Conservation (phyloP, 176 grass and related monocot species). For the Sorghum bicolor region Sorghum_bicolor_NCBIv3 NC_012879.2:978501-979000, state of each 20-base stretch:
- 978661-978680: background rate
- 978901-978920: constrained; percentile 99
- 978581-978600: background rate
- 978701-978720: constrained; percentile 45
- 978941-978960: constrained; percentile 98
- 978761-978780: constrained; percentile 97
- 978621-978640: background rate
- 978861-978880: background rate
- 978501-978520: background rate
- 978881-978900: constrained; percentile 26
- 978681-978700: background rate
- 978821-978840: background rate
- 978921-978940: constrained; percentile 97
- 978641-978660: too few relatives aligned
- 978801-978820: constrained; percentile 21
- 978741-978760: constrained; percentile 99
- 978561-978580: background rate
- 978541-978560: background rate
- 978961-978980: constrained; percentile 90
- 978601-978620: background rate
- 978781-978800: constrained; percentile 71
- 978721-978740: constrained; percentile 99
- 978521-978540: background rate
- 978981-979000: constrained; percentile 26
- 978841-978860: background rate